Evolutionary conservation across 768 basidiomycete species (phyloP).

Genomic region (Gloeostereum incarnatum): DNA sequence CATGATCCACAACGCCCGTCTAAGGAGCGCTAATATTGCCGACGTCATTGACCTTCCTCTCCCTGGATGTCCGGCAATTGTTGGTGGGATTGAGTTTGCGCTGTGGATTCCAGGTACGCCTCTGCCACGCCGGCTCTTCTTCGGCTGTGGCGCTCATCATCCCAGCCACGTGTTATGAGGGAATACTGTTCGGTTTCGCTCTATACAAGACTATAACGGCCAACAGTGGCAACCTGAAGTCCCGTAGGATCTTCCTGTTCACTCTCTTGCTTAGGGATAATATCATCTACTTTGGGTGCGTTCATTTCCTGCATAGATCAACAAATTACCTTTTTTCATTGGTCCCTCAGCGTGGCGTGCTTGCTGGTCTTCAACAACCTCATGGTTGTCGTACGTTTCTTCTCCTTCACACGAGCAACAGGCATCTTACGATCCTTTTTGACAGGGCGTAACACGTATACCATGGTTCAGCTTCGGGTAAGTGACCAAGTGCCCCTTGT

Average conservation of each 20-base stretch:
- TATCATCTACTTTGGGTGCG: background rate
- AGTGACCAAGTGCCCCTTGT: background rate
- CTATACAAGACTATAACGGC: conserved; percentile 5
- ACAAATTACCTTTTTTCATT: background rate
- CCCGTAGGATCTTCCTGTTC: conserved; percentile 4
- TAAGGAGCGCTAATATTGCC: conserved; percentile 6
- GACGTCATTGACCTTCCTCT: conserved; percentile 8
- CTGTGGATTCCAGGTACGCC: conserved; percentile 12
- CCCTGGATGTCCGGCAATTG: conserved; percentile 10
- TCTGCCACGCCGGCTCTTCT: background rate
- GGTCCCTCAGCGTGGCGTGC: background rate
- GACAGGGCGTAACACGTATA: background rate
- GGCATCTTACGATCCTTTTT: background rate
- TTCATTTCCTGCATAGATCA: background rate
- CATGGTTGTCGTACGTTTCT: background rate
- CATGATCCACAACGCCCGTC: conserved; percentile 8
- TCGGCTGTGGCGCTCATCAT: background rate
- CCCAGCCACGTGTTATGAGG: conserved; percentile 9
- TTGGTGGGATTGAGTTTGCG: conserved; percentile 10
- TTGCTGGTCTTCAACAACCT: background rate
- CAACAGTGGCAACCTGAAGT: background rate
- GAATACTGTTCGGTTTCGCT: conserved; percentile 9
- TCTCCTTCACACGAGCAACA: background rate
- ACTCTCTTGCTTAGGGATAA: conserved; percentile 6
- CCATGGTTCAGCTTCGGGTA: background rate